These are phyloP conservation scores for Beta macrorhiza DNA, from an alignment of 179 eudicot genomes.

Conservation along the genomic window DNA sequence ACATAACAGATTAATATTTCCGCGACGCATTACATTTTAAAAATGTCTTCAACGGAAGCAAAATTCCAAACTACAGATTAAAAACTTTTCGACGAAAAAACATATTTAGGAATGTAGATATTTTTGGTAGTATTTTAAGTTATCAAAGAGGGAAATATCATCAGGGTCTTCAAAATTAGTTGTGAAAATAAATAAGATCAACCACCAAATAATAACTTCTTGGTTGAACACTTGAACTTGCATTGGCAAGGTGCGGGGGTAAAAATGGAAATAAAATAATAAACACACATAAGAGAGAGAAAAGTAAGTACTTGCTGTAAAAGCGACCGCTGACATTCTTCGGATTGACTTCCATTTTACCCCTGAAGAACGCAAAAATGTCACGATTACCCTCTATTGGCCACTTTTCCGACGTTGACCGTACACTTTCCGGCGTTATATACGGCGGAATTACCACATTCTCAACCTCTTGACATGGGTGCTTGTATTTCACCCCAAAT, in stretches of 20 bases:
- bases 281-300: neutral
- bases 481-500: slow-evolving; percentile 55
- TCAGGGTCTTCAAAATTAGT: neutral
- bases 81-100: no score
- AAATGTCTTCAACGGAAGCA: no score
- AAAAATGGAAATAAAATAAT: neutral
- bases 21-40: no score
- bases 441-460: slow-evolving; percentile 68
- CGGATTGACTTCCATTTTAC: slow-evolving; percentile 79
- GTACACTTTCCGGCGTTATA: slow-evolving; percentile 45
- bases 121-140: neutral
- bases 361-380: slow-evolving; percentile 81
- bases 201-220: neutral
- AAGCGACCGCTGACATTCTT: slow-evolving; percentile 82
- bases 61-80: no score
- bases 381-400: slow-evolving; percentile 58
- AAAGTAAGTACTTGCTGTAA: slow-evolving; percentile 63
- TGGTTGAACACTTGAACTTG: neutral
- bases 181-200: slow-evolving; percentile 15
- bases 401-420: slow-evolving; percentile 39
- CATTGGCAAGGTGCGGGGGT: neutral
- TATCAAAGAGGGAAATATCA: neutral
- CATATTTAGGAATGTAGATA: neutral
- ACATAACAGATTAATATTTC: no score
- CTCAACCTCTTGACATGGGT: slow-evolving; percentile 74